Evolutionary conservation across 805 yeast genomes (phyloP).

Genomic region (Candida tibetensis): DNA sequence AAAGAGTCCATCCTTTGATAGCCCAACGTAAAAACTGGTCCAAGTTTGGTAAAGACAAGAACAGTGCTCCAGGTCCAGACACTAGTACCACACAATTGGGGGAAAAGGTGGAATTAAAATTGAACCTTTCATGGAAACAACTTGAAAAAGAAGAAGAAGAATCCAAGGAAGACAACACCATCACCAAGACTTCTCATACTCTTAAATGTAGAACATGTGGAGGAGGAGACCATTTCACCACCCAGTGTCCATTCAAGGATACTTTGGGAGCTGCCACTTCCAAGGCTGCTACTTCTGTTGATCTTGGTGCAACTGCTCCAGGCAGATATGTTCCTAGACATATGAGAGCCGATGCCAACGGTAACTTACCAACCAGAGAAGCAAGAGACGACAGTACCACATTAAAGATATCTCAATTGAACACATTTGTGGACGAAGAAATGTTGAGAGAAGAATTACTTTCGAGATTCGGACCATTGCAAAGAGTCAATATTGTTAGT

Average conservation of each 20-base stretch:
- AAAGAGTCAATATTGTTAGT: constrained; percentile 80
- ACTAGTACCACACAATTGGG: constrained; percentile 84
- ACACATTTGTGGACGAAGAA: constrained; percentile 78
- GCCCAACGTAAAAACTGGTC: constrained; percentile 88
- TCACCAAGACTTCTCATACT: constrained; percentile 41
- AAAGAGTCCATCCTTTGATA: constrained; percentile 77
- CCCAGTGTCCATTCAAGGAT: constrained; percentile 94
- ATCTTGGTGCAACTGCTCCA: constrained; percentile 17
- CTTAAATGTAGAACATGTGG: constrained; percentile 86
- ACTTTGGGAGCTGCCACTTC: constrained; percentile 54
- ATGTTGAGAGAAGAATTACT: constrained; percentile 71
- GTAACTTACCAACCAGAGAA: constrained; percentile 37
- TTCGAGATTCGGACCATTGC: constrained; percentile 61
- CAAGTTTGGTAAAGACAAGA: constrained; percentile 80
- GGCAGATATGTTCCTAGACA: constrained; percentile 46
- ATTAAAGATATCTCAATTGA: constrained; percentile 86
- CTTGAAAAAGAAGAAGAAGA: constrained; percentile 70
- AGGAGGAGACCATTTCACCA: constrained; percentile 81
- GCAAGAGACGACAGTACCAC: constrained; percentile 83
- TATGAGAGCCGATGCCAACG: constrained; percentile 43
- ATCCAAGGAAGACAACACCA: constrained; percentile 42
- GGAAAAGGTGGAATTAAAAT: constrained; percentile 72
- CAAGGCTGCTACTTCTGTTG: constrained; percentile 10
- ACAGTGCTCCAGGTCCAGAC: constrained; percentile 80
- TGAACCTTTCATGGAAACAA: constrained; percentile 76